phyloP scores from a whole-genome alignment of 1,139 yeast genomes.

The Pichia sp. region DNA sequence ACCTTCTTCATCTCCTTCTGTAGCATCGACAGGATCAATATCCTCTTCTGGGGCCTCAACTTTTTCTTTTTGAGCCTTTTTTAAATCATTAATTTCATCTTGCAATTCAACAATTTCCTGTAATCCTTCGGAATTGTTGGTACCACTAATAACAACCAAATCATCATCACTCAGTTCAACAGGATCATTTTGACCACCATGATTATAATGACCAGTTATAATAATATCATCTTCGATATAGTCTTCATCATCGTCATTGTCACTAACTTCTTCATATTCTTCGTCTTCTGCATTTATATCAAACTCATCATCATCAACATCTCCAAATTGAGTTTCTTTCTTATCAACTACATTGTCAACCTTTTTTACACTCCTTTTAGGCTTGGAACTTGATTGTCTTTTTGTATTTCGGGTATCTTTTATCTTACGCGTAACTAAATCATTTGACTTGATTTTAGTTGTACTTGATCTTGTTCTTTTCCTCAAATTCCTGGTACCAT shows the following conservation, averaged over 20 bases:
- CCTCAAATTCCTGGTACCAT: not conserved
- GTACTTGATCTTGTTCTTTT: conserved; percentile 3
- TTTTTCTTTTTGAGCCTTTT: conserved; percentile 6
- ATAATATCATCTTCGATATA: conserved; percentile 14
- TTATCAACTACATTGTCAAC: conserved; percentile 29
- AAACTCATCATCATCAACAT: conserved; percentile 12
- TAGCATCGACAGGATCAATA: conserved; percentile 13
- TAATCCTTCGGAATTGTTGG: conserved; percentile 1
- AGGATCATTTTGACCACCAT: conserved; percentile 15
- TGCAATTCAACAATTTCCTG: conserved; percentile 19
- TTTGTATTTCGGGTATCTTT: not conserved
- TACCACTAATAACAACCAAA: conserved; percentile 16
- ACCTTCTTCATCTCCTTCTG: conserved; percentile 19
- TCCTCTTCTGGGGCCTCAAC: not conserved
- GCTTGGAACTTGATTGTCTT: not conserved
- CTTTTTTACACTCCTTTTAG: not conserved
- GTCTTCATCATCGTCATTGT: conserved; percentile 12
- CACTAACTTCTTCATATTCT: conserved; percentile 9
- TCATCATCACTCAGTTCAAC: conserved; percentile 16
- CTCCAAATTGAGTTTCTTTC: conserved; percentile 7
- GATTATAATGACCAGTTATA: conserved; percentile 7
- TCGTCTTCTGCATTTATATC: conserved; percentile 12
- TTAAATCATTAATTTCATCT: conserved; percentile 11
- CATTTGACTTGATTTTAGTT: not conserved
- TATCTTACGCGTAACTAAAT: not conserved